Base-by-base conservation (phyloP, 2,329 filamentous ascomycete species). In the Aspergillus sp. region DNA sequence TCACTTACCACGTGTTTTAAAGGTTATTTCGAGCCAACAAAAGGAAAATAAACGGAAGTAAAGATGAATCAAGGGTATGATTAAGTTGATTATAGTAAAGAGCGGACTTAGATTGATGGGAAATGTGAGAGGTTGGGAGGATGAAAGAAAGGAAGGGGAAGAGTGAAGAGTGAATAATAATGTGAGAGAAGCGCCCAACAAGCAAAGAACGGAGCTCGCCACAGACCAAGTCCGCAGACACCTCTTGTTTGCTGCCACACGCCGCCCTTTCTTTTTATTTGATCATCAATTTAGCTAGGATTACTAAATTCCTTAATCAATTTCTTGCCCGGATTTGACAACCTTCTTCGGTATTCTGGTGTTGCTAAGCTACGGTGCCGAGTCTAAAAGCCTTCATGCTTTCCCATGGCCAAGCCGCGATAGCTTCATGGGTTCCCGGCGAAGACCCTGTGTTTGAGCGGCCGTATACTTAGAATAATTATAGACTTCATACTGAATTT, bases 201-300 rank as follows among this genome's bases (percentile, higher is more conserved):
- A 30, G 27, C 27, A 44, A 34, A 50, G 44, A 61, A 64, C 61
- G 64, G 64, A 64, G 60, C 53, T 37, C 64, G 59, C 58, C 58
- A 61, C 62, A 60, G 64, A 67, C 64, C 65, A 67, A 54, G 54
- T 37, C 61, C 61, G 62, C 66, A 65, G 54, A 45, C 51, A 44
- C 15, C 37, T 54, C 37, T 40, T 45, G 17, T 24, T 30, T 33
- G 5, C n/a, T 34, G 17, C 15, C 24, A 20, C 15, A 11, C 5
- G n/a, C 40, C 5, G n/a, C 40, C 41, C 20, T 13, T 39, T 17
- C 22, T 53, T 19, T 15, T 37, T 12, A 12, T 20, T 24, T 27
- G 24, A 9, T 11, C 3, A 19, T 22, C 12, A 39, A 39, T 50
- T 50, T 39, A 22, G 7, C n/a, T 37, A 15, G 12, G 11, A 30